Percentiles rank a stretch among this genome's conserved stretches.
phyloP scores from a whole-genome alignment of 148 eudicot genomes.

The Amaranthus hypochondriacus region DNA sequence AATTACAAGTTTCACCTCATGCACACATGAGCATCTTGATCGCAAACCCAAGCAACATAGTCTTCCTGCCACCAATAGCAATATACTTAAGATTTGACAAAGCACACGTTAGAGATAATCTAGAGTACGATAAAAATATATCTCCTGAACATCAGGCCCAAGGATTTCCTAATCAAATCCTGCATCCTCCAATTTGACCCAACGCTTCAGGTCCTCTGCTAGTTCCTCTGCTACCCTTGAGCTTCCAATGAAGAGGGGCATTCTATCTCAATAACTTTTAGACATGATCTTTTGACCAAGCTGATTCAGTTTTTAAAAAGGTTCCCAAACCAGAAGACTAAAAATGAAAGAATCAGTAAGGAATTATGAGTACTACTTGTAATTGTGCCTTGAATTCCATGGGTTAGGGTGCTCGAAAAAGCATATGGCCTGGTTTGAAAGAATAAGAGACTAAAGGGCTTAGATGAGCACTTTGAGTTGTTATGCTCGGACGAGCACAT shows the following conservation, averaged over 20 bases:
- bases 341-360: not conserved
- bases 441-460: too few species aligned
- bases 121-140: conserved; percentile 17
- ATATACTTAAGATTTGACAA: not conserved
- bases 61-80: conserved; percentile 52
- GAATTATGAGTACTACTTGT: too few species aligned
- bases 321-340: not conserved
- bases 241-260: conserved; percentile 98
- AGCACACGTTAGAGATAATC: not conserved
- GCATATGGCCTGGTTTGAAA: too few species aligned
- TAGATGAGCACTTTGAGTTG: too few species aligned
- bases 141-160: conserved; percentile 99
- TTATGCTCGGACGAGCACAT: too few species aligned
- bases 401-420: too few species aligned
- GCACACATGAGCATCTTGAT: conserved; percentile 99
- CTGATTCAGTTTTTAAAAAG: not conserved
- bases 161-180: conserved; percentile 99
- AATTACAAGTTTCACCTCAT: conserved; percentile 53
- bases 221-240: conserved; percentile 92
- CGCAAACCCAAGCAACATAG: conserved; percentile 98
- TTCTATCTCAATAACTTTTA: conserved; percentile 24
- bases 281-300: not conserved
- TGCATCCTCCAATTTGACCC: conserved; percentile 88
- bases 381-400: too few species aligned
- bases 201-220: conserved; percentile 78